Conservation (phyloP, 2,329 filamentous ascomycete species). For the Elsinoe batatas region DNA sequence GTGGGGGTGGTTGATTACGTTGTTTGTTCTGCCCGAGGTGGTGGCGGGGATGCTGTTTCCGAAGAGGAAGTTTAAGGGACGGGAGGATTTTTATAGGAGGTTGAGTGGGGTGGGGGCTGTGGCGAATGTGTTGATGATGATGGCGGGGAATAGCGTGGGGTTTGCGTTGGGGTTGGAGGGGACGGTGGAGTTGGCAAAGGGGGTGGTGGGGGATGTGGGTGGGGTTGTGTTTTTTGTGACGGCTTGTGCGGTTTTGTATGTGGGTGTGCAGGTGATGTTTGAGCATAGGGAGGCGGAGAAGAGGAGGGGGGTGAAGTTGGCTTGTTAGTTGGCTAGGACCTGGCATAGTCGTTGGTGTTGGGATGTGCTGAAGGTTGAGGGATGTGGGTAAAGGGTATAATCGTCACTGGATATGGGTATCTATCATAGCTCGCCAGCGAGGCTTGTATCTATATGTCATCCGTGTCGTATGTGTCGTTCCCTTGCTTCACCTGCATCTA, state of each 20-base stretch:
- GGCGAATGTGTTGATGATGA: slow-evolving; percentile 85
- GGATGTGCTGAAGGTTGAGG: neutral
- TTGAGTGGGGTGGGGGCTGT: slow-evolving; percentile 74
- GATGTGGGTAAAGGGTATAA: neutral
- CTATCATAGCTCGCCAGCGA: slow-evolving; percentile 26
- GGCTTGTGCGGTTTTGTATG: slow-evolving; percentile 67
- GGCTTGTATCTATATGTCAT: neutral
- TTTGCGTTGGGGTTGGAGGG: slow-evolving; percentile 91
- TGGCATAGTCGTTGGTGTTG: neutral
- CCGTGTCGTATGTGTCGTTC: neutral
- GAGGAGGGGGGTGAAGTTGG: slow-evolving; percentile 64
- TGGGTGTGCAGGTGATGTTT: slow-evolving; percentile 90
- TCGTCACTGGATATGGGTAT: neutral
- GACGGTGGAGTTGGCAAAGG: slow-evolving; percentile 61
- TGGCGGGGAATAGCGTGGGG: slow-evolving; percentile 85
- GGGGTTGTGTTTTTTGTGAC: slow-evolving; percentile 63
- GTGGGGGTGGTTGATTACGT: slow-evolving; percentile 93
- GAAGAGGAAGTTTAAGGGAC: slow-evolving; percentile 55
- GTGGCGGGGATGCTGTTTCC: slow-evolving; percentile 65
- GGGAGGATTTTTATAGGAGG: slow-evolving; percentile 65
- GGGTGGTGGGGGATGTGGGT: slow-evolving; percentile 66
- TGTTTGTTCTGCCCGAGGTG: slow-evolving; percentile 89
- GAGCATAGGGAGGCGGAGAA: slow-evolving; percentile 80
- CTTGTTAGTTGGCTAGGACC: neutral
- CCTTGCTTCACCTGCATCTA: neutral